Evolutionary conservation across 305 asterid genomes (phyloP), one percentile per base, ranked within the genome.

Genomic region (Solanum hybrid): DNA sequence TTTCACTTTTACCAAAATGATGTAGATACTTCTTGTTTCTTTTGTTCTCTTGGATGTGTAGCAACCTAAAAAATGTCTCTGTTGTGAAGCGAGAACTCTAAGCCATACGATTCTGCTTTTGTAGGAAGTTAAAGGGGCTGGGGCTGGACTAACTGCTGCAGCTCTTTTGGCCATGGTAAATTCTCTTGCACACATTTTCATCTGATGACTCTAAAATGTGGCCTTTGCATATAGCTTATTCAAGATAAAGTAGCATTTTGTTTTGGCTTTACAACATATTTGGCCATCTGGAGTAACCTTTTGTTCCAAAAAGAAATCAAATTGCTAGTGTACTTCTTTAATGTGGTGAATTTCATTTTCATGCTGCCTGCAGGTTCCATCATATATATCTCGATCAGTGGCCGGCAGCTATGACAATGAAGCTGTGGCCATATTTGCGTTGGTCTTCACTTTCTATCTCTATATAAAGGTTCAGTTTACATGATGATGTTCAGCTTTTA

Each of bases 371-470:
- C 95, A 97, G 99, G 99, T 97, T 90, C 99, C 99, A 27, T 97
- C 99, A 82, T 97, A 97, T 92, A 97, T 97, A 93, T 97, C 99
- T 87, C 96, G 99, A 88, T 97, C 99, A 86, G 99, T 97, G 87
- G 99, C 99, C 86, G 99, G 99, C 27, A 97, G 99, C 93, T 97
- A 97, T 89, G 99, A 97, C 93, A 97, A 97, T 93, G 99, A 97
- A 95, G 99, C 99, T 81, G 99, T 97, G 87, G 99, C 99, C 90
- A 97, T 97, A 93, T 97, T 97, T 95, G 99, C 99, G 87, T 89
- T 97, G 94, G 94, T 97, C 90, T 94, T 96, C 94, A 96, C 98
- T 90, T 97, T 97, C 92, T 96, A 95, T 95, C 99, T 97, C 89
- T 97, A 97, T 92, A 90, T 96, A 93, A 97, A 97, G 99, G 99